These are phyloP conservation scores for Mycena albidolilacea DNA, from an alignment of 768 basidiomycete species.

Conservation along the genomic window DNA sequence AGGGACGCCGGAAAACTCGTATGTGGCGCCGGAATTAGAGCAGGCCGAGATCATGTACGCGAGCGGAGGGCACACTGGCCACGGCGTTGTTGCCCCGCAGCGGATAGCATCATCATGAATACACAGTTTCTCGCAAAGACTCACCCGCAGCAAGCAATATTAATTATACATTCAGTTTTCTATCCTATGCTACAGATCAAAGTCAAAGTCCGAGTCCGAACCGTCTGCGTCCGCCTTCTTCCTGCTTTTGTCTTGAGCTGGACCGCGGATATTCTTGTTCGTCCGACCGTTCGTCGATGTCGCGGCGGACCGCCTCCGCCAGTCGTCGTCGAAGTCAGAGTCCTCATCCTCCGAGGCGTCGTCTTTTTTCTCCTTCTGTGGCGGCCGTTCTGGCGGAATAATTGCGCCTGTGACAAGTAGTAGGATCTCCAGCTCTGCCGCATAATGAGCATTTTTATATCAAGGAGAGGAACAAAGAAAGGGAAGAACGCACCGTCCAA, in stretches of 20 bases:
- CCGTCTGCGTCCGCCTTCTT: constrained; percentile 55
- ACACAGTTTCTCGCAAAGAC: constrained; percentile 1
- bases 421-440: constrained; percentile 79
- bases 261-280: constrained; percentile 69
- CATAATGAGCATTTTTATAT: not conserved
- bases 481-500: constrained; percentile 75
- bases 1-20: constrained; percentile 58
- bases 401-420: constrained; percentile 77
- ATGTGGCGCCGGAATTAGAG: constrained; percentile 68
- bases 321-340: constrained; percentile 62
- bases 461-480: constrained; percentile 23
- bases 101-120: constrained; percentile 34
- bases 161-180: constrained; percentile 28
- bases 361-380: constrained; percentile 44
- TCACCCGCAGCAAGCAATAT: constrained; percentile 4
- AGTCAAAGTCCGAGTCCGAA: constrained; percentile 87
- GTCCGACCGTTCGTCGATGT: constrained; percentile 68
- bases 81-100: constrained; percentile 37
- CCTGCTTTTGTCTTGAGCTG: constrained; percentile 39
- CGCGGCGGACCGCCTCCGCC: constrained; percentile 69
- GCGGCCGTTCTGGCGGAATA: constrained; percentile 67
- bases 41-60: constrained; percentile 78
- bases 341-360: constrained; percentile 51
- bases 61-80: constrained; percentile 71
- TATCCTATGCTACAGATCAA: constrained; percentile 65